Evolutionary conservation across 148 eudicot genomes (phyloP).

Genomic region (Chenopodium album): DNA sequence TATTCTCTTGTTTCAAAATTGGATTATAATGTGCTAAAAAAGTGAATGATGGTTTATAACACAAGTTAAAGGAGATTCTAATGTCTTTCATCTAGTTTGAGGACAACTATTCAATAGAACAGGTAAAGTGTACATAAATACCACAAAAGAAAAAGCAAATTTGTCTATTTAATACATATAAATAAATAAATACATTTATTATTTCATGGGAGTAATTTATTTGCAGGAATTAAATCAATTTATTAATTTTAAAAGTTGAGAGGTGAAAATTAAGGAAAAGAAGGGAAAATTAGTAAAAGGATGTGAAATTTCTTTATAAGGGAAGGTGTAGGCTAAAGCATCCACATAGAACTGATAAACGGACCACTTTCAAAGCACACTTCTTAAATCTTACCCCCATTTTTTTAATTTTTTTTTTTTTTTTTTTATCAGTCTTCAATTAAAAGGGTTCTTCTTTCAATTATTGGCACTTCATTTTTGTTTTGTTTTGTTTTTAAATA

Average conservation of each 20-base stretch:
- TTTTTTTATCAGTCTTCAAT: background rate
- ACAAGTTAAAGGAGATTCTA: slow-evolving; percentile 39
- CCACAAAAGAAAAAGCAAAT: slow-evolving; percentile 8
- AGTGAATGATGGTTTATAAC: slow-evolving; percentile 14
- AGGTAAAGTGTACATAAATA: slow-evolving; percentile 14
- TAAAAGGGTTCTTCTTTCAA: slow-evolving; percentile 20
- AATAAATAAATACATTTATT: background rate
- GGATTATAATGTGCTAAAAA: background rate
- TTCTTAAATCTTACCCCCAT: background rate
- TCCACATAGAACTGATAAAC: slow-evolving; percentile 33
- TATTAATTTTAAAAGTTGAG: background rate
- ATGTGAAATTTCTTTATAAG: background rate
- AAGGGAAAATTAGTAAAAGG: slow-evolving; percentile 6
- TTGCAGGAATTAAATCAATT: no score
- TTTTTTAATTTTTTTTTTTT: background rate
- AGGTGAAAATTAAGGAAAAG: background rate
- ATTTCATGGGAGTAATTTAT: background rate
- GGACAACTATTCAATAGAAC: slow-evolving; percentile 25
- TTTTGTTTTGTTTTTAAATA: background rate
- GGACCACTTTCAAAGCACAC: slow-evolving; percentile 48
- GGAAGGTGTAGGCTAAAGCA: slow-evolving; percentile 36
- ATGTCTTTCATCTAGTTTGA: slow-evolving; percentile 21
- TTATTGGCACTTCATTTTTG: slow-evolving; percentile 36
- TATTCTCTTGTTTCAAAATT: background rate
- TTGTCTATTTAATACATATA: slow-evolving; percentile 6